Percentiles rank a stretch among this genome's conserved stretches.
phyloP scores from a whole-genome alignment of 306 rosid genomes.

The Fragaria vesca region DNA sequence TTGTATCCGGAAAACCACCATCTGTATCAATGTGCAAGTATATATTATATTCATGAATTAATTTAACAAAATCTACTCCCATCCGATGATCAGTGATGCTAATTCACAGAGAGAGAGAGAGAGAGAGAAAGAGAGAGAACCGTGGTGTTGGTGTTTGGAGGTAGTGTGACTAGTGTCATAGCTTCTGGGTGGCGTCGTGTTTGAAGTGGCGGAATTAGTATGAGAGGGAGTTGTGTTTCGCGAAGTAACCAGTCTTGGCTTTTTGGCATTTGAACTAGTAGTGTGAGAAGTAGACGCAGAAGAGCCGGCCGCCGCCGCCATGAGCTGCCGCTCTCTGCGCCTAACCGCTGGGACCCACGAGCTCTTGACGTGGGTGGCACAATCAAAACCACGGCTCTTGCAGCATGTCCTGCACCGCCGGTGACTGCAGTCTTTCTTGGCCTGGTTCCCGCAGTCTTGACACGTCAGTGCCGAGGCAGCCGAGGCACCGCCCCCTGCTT shows the following conservation, averaged over 20 bases:
- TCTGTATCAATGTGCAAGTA: conserved; percentile 33
- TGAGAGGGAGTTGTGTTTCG: conserved; percentile 77
- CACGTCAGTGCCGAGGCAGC: conserved; percentile 51
- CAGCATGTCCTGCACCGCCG: conserved; percentile 92
- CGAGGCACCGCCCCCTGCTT: neutral
- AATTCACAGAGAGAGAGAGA: neutral
- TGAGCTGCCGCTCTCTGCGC: conserved; percentile 76
- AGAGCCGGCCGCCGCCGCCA: conserved; percentile 46
- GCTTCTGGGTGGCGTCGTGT: conserved; percentile 94
- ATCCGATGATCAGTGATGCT: neutral
- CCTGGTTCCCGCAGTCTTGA: conserved; percentile 95
- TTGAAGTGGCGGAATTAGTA: conserved; percentile 67
- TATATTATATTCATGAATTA: too few species aligned
- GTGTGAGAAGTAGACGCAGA: conserved; percentile 56
- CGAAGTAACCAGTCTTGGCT: conserved; percentile 63
- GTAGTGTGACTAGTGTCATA: conserved; percentile 54
- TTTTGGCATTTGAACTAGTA: conserved; percentile 45
- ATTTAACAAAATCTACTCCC: neutral
- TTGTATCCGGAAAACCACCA: conserved; percentile 53
- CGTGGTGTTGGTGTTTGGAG: conserved; percentile 67
- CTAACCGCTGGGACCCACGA: conserved; percentile 96
- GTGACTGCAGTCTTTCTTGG: conserved; percentile 83
- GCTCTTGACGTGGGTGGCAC: conserved; percentile 90
- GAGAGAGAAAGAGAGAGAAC: neutral
- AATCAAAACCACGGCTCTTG: conserved; percentile 85